phyloP scores from a whole-genome alignment of 306 rosid species.

The Malus domestica region DNA sequence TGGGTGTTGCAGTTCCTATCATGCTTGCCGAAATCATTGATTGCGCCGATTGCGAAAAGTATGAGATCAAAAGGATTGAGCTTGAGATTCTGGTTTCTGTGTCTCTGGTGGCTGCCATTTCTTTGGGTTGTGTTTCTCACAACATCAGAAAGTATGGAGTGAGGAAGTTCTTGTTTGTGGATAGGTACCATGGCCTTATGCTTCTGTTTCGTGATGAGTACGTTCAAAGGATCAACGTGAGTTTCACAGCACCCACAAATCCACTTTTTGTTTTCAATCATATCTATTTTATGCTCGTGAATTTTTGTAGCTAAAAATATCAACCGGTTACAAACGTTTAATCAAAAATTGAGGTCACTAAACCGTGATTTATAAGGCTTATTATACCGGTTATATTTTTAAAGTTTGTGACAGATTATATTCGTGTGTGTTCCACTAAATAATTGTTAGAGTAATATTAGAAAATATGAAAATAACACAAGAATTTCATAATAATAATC shows the following conservation, averaged over 20 bases:
- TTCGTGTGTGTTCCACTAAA: too few relatives aligned
- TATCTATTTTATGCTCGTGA: not conserved
- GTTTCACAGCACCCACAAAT: not conserved
- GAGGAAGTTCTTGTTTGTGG: conserved; percentile 41
- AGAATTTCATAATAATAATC: too few relatives aligned
- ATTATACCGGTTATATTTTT: too few relatives aligned
- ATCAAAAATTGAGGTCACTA: too few relatives aligned
- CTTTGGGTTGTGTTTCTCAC: conserved; percentile 38
- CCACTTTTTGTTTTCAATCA: not conserved
- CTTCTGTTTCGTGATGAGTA: conserved; percentile 34
- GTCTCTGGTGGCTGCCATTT: conserved; percentile 34
- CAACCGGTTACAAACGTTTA: too few relatives aligned
- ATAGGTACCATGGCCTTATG: conserved; percentile 23
- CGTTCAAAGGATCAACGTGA: conserved; percentile 27
- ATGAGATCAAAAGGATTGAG: conserved; percentile 38
- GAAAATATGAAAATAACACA: too few relatives aligned
- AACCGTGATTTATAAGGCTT: too few relatives aligned
- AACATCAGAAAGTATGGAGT: conserved; percentile 43
- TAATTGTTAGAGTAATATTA: too few relatives aligned
- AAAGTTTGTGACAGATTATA: too few relatives aligned
- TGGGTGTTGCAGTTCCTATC: conserved; percentile 30
- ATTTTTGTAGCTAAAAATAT: not conserved
- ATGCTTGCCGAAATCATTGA: not conserved
- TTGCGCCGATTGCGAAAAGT: conserved; percentile 23
- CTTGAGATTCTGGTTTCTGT: conserved; percentile 29